phyloP scores from a whole-genome alignment of 805 yeast species.

The Monosporozyma siamensis region DNA sequence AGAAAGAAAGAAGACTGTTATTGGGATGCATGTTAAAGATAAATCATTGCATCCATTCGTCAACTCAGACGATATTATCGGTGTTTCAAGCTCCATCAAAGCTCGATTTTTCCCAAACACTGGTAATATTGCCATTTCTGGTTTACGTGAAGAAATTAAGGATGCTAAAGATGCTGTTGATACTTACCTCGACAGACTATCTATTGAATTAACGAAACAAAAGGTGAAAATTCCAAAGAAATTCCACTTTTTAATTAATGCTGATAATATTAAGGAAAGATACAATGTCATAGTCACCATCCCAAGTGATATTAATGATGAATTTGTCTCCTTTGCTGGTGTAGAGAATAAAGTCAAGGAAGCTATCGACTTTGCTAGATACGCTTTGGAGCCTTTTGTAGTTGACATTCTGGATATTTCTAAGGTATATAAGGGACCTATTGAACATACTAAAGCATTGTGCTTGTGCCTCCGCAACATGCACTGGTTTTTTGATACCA shows the following conservation, averaged over 20 bases:
- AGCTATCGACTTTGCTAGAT: slow-evolving; percentile 57
- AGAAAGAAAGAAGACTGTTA: slow-evolving; percentile 51
- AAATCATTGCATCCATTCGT: slow-evolving; percentile 29
- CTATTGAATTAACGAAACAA: slow-evolving; percentile 39
- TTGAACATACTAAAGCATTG: slow-evolving; percentile 65
- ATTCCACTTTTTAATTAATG: slow-evolving; percentile 62
- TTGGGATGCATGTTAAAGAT: slow-evolving; percentile 39
- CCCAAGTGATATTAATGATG: slow-evolving; percentile 39
- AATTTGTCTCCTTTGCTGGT: slow-evolving; percentile 55
- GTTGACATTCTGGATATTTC: slow-evolving; percentile 73
- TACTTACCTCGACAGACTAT: slow-evolving; percentile 36
- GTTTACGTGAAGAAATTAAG: slow-evolving; percentile 60
- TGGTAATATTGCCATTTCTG: slow-evolving; percentile 47
- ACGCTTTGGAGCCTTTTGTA: slow-evolving; percentile 47
- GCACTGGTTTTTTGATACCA: slow-evolving; percentile 36
- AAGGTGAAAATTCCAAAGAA: slow-evolving; percentile 55
- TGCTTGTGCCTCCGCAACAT: slow-evolving; percentile 54
- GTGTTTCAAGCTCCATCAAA: slow-evolving; percentile 18
- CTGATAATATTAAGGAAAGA: slow-evolving; percentile 41
- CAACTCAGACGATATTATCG: slow-evolving; percentile 13
- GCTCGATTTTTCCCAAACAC: slow-evolving; percentile 14
- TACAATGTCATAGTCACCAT: slow-evolving; percentile 49
- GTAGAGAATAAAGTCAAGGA: slow-evolving; percentile 43
- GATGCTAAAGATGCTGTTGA: slow-evolving; percentile 45
- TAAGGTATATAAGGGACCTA: slow-evolving; percentile 77